Evolutionary conservation across 371 early-diverging fungal species (phyloP).

Genomic region (Caulochytrium protostelioides): DNA sequence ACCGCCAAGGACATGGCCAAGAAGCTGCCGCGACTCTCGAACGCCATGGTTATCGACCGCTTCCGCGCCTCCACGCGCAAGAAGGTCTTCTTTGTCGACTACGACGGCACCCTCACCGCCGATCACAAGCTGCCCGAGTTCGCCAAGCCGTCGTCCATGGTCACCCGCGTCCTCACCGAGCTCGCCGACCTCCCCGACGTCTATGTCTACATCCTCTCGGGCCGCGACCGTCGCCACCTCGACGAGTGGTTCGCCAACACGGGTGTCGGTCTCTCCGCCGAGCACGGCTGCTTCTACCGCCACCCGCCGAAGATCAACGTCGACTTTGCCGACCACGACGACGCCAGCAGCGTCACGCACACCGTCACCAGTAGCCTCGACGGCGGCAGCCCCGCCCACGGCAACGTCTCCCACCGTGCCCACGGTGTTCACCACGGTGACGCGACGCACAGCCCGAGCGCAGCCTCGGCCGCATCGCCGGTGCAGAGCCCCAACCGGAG

Average conservation of each 20-base stretch:
- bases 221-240: constrained; percentile 57
- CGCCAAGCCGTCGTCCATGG: constrained; percentile 48
- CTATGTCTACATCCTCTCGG: constrained; percentile 80
- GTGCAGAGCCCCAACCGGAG: too few species aligned
- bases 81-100: constrained; percentile 63
- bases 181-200: constrained; percentile 55
- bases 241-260: constrained; percentile 69
- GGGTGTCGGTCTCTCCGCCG: constrained; percentile 71
- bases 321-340: neutral
- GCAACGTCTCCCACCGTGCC: too few species aligned
- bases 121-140: constrained; percentile 71
- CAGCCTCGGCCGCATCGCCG: too few species aligned
- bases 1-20: constrained; percentile 47
- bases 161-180: constrained; percentile 40
- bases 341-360: neutral
- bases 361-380: neutral
- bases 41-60: constrained; percentile 10
- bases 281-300: constrained; percentile 83
- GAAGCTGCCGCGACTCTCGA: constrained; percentile 26
- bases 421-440: too few species aligned
- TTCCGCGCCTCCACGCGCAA: constrained; percentile 12
- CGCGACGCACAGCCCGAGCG: too few species aligned
- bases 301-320: constrained; percentile 42
- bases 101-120: constrained; percentile 80
- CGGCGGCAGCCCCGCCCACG: neutral